These are phyloP conservation scores for Solanum etuberosum DNA, from an alignment of 257 asterid species.

Conservation along the genomic window DNA sequence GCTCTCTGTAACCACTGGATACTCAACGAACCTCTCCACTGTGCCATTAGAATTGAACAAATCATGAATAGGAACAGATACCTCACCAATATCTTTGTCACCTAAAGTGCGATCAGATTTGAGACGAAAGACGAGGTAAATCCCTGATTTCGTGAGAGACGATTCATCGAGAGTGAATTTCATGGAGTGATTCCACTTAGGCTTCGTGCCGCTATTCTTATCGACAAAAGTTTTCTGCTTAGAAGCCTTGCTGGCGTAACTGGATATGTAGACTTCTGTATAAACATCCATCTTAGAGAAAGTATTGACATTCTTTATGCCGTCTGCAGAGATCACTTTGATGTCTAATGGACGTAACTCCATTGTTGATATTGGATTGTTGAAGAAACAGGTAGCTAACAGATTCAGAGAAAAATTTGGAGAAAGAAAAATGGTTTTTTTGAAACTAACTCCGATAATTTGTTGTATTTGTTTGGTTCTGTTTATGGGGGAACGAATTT, in stretches of 20 bases:
- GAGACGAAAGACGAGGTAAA: conserved; percentile 42
- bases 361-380: not conserved
- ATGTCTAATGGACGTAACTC: conserved; percentile 20
- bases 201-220: conserved; percentile 21
- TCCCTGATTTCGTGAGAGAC: conserved; percentile 39
- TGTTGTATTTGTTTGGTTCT: not conserved
- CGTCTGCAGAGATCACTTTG: conserved; percentile 24
- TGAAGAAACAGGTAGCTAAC: no score
- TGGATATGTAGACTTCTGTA: conserved; percentile 9
- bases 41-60: conserved; percentile 14
- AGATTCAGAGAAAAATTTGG: not conserved
- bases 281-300: conserved; percentile 25
- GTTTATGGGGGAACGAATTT: not conserved
- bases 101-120: conserved; percentile 34
- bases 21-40: conserved; percentile 26
- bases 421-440: not conserved
- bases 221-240: conserved; percentile 21
- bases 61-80: conserved; percentile 42
- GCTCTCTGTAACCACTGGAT: conserved; percentile 37
- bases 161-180: conserved; percentile 40
- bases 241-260: not conserved
- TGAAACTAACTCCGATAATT: not conserved
- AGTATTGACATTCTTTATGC: conserved; percentile 19
- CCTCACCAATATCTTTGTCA: conserved; percentile 52
- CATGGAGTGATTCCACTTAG: conserved; percentile 26